Evolutionary conservation across 441 rosid species (phyloP), one percentile per base, ranked within the genome.

Genomic region (Arabidopsis hybrid): DNA sequence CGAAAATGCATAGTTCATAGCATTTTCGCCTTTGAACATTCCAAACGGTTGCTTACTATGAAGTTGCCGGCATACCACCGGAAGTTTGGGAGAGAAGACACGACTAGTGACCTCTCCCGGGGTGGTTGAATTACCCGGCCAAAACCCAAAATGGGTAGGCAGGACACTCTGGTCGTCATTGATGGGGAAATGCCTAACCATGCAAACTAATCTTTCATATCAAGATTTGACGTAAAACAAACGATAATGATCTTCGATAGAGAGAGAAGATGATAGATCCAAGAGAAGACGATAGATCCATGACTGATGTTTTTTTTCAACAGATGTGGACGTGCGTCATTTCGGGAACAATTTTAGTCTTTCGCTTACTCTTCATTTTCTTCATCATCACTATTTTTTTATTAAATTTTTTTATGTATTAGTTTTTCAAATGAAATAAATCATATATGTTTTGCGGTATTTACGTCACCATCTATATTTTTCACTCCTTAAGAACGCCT

Each of bases 11-110:
- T 50, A 80, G 9, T 68, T 66, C 65, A 87, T 55, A 2, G 88
- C 90, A 67, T 69, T 85, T 38, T 78, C 77, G 39, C 90, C 87
- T 65, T 75, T 78, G 55, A 85, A 83, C 31, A 85, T 3, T 14
- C 85, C 86, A 3, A 79, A 53, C 1, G 83, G 67, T 31, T 73
- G 81, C 18, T 65, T 35, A 7, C 40, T 12, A 9, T 47, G 73
- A 13, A 55, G 2, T 59, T 35, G 80, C 40, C 75, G 50, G 51
- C 96, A 87, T 7, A 79, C 61, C 13, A 76, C 52, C 7, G 73
- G 74, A 51, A 75, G 50, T 17, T 39, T 72, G 0, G 79, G 3
- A 5, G 66, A 11, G 17, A 71, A 16, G 8, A 14, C 45, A 13
- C 36, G 59, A 10, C 51, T n/a, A 3, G 5, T 69, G 62, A 53